Percentiles rank a stretch among this genome's conserved stretches.
These are phyloP conservation scores for Stachybotrys elegans DNA, from an alignment of 2,329 filamentous ascomycete genomes.

Conservation along the genomic window DNA sequence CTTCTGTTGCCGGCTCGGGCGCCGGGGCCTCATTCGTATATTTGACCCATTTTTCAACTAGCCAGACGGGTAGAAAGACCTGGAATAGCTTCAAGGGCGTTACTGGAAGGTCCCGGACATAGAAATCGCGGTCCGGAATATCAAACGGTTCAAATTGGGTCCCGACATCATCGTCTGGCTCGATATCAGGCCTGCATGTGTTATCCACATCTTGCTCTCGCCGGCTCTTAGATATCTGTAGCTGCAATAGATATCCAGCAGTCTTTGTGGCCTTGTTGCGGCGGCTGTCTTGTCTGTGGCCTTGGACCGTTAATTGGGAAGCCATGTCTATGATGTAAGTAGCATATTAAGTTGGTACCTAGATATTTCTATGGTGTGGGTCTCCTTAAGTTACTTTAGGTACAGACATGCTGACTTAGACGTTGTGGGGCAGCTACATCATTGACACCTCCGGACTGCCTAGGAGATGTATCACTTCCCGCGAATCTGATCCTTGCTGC, in stretches of 20 bases:
- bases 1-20: background rate
- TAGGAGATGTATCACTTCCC: too few species aligned
- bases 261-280: background rate
- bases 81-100: constrained; percentile 1
- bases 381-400: background rate
- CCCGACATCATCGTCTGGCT: background rate
- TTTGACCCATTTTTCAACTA: constrained; percentile 2
- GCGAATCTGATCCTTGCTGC: too few species aligned
- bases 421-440: too few species aligned
- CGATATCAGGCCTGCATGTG: background rate
- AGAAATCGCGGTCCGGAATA: background rate
- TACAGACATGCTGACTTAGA: too few species aligned
- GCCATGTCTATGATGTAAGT: background rate
- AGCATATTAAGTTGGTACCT: background rate
- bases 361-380: background rate
- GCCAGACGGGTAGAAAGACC: constrained; percentile 3
- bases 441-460: too few species aligned
- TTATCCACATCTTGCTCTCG: background rate
- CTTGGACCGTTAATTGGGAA: background rate
- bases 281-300: background rate
- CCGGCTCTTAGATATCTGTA: background rate
- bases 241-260: background rate
- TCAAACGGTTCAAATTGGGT: constrained; percentile 1
- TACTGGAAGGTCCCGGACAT: constrained; percentile 1
- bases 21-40: constrained; percentile 1